Base-by-base conservation (phyloP, 495 filamentous ascomycete genomes). In the Lasiosphaeriaceae sp. region DNA sequence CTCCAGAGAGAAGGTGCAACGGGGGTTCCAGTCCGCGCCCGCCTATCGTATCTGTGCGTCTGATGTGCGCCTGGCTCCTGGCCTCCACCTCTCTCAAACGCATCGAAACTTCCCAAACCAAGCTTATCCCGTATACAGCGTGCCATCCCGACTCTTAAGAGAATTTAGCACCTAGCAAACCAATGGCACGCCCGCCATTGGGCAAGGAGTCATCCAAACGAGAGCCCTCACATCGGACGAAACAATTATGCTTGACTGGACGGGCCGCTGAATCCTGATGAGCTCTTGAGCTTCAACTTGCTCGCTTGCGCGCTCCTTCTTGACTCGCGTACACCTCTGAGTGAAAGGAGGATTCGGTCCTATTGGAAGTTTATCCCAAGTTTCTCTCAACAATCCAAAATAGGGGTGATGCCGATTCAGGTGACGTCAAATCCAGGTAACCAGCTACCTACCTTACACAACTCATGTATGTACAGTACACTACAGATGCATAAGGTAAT, bases 61-160 rank as follows among this genome's bases (percentile, higher is more conserved):
- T 54, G 56, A 54, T 45, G 20, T 54, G 50, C 45, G n/a, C n/a
- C n/a, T n/a, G n/a, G n/a, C 44, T 12, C 11, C 44, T 35, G 26
- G 49, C 49, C 55, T 47, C 55, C 47, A 51, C 56, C 19, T 16
- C 12, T 52, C 54, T 60, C 61, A 60, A 63, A 57, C 61, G 45
- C 26, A 31, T 31, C 26, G 26, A 31, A 31, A 31, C 26, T 31
- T 31, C 26, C 26, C 26, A 31, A 26, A 45, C 47, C 48, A 19
- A 44, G 46, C 17, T 39, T 47, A 11, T 11, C 9, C 44, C 16
- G 44, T 22, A 22, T 47, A 19, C 16, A 47, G 8, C 7, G 46
- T 9, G 8, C 12, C 26, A 11, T 26, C n/a, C 46, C 26, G 26
- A n/a, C 46, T 24, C 26, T 24, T 21, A 24, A 12, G 4, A 4